A percentile compares a stretch with the other conserved stretches of the same genome.
Evolutionary conservation across 768 basidiomycete genomes (phyloP).

Genomic region (Suillus fuscotomentosus): DNA sequence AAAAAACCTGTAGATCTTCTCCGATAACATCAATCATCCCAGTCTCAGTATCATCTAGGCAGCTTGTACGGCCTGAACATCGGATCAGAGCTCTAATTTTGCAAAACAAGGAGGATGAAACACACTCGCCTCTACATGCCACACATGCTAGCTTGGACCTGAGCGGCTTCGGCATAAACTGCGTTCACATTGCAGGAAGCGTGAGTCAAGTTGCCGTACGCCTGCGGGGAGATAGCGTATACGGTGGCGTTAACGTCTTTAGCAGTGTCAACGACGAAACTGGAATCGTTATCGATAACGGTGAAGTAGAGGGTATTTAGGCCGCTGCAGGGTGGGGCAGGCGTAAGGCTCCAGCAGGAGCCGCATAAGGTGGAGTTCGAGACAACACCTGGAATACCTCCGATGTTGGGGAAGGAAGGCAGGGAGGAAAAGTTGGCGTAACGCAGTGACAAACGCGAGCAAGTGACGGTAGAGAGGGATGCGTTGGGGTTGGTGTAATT

Average conservation of each 20-base stretch:
- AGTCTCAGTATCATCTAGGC: background rate
- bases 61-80: background rate
- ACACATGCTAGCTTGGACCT: conserved; percentile 2
- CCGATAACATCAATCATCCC: background rate
- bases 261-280: conserved; percentile 8
- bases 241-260: background rate
- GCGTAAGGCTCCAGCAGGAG: conserved; percentile 6
- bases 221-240: background rate
- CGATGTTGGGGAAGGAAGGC: conserved; percentile 7
- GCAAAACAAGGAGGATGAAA: background rate
- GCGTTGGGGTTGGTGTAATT: conserved; percentile 3
- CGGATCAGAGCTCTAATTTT: background rate
- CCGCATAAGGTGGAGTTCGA: conserved; percentile 5
- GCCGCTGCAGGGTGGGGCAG: background rate
- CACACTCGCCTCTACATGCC: conserved; percentile 1
- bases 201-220: background rate
- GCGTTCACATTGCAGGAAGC: background rate
- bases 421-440: conserved; percentile 14
- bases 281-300: conserved; percentile 17
- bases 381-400: conserved; percentile 3
- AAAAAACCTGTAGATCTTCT: background rate
- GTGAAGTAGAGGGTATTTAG: background rate
- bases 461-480: conserved; percentile 14
- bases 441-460: conserved; percentile 13
- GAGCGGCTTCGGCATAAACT: conserved; percentile 3